Base-by-base conservation (phyloP, 805 yeast species). In the Saccharomycopsis selenospora region DNA sequence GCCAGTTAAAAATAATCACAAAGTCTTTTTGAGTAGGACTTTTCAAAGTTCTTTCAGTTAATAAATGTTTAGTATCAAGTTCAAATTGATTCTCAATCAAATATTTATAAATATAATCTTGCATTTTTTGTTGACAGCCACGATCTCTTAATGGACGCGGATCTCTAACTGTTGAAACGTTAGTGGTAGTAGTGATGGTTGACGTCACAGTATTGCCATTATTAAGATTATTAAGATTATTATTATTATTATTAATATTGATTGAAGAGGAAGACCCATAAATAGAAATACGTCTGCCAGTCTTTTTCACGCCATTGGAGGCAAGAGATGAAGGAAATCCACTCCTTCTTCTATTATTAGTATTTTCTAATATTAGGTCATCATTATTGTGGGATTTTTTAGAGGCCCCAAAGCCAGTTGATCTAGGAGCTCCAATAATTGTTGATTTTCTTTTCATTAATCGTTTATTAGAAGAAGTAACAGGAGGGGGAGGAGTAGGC, bases 21-120 rank as follows among this genome's bases (percentile, higher is more conserved):
- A 89, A 89, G 56, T 86, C 95, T 59, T 84, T 85, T 59, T 89
- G 96, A 0, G 96, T 88, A 14, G 96, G 96, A 55, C 73, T 78
- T 55, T 69, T 74, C 50, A 89, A 67, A 2, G 87, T 77, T 59
- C 79, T 80, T 7, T 72, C 68, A 2, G 85, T 73, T 18, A 89
- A 64, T 2, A 86, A 76, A 54, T 82, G 86, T 56, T 79, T 81
- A 71, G 80, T 81, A 50, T 84, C 91, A 29, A 77, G 66, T 59
- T 85, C 95, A 63, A 85, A 89, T 59, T 77, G 76, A 61, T 82
- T 77, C 7, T 69, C 66, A 3, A 72, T 66, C 45, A 89, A 66
- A 61, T 77, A 90, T 25, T 80, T 82, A 58, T 73, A 75, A 14
- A 88, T 73, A 45, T 83, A 85, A 50, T 80, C 80, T 55, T 79